phyloP scores from a whole-genome alignment of 495 filamentous ascomycete genomes.

The Rusavskia elegans region DNA sequence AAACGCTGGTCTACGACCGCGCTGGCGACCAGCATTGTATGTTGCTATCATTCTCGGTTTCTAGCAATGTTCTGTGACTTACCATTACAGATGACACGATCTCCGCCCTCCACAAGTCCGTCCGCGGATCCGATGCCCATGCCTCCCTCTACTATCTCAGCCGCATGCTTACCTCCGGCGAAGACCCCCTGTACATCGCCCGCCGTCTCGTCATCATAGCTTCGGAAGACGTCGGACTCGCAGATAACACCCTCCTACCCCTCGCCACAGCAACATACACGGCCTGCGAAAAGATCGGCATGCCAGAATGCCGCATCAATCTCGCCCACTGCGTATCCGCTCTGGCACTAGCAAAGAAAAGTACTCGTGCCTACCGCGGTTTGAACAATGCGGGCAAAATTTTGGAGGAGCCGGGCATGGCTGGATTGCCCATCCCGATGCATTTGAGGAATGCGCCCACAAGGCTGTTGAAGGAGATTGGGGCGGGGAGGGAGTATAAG shows the following conservation, averaged over 20 bases:
- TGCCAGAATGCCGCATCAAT: conserved; percentile 89
- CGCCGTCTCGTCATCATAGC: conserved; percentile 83
- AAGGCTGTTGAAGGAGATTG: conserved; percentile 79
- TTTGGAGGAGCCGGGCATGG: conserved; percentile 62
- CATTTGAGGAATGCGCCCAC: conserved; percentile 90
- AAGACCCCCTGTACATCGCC: conserved; percentile 86
- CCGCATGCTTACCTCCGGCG: conserved; percentile 90
- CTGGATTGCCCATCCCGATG: conserved; percentile 62
- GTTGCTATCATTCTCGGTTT: conserved; percentile 12
- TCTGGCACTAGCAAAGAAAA: conserved; percentile 68
- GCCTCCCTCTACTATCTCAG: conserved; percentile 86
- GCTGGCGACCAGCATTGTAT: conserved; percentile 77
- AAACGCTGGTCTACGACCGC: conserved; percentile 86
- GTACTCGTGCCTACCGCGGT: conserved; percentile 68
- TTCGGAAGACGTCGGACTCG: conserved; percentile 82
- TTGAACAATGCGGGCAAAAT: conserved; percentile 64
- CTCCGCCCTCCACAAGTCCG: conserved; percentile 89
- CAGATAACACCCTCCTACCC: conserved; percentile 70
- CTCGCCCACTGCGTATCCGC: conserved; percentile 78
- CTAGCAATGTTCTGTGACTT: not conserved
- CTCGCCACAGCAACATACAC: conserved; percentile 73
- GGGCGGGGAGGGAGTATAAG: conserved; percentile 74
- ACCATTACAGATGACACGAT: conserved; percentile 50
- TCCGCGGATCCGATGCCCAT: conserved; percentile 74
- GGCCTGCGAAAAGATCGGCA: conserved; percentile 76